These are phyloP conservation scores for Microbotryum intermedium DNA, from an alignment of 1,284 basidiomycete genomes.

Conservation along the genomic window DNA sequence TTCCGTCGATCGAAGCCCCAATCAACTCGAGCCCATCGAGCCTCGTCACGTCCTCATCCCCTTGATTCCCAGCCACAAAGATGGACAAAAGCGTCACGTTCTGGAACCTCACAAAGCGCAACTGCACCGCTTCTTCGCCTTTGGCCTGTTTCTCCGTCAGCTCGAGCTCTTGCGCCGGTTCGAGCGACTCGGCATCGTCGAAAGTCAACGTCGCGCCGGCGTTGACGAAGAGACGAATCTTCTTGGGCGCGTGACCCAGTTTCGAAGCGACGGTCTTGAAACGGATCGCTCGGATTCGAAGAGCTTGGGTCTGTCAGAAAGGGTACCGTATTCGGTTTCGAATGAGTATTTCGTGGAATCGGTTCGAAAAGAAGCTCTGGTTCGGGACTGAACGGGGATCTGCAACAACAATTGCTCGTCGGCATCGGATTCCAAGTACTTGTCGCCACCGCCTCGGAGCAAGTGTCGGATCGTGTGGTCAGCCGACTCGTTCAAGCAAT, in stretches of 20 bases:
- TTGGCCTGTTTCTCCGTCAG: conserved; percentile 28
- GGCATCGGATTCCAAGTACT: conserved; percentile 31
- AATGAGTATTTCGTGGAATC: too few species aligned
- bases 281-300: conserved; percentile 29
- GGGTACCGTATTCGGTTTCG: too few species aligned
- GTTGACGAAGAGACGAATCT: conserved; percentile 30
- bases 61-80: conserved; percentile 32
- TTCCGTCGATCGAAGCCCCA: conserved; percentile 25
- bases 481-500: conserved; percentile 31
- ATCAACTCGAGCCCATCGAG: conserved; percentile 31
- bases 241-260: conserved; percentile 26
- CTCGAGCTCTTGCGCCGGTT: conserved; percentile 29
- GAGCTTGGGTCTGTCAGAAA: conserved; percentile 12
- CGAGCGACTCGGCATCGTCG: conserved; percentile 26
- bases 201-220: conserved; percentile 22
- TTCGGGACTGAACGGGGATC: conserved; percentile 17
- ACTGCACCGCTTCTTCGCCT: conserved; percentile 27
- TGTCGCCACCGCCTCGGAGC: conserved; percentile 23
- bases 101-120: conserved; percentile 32
- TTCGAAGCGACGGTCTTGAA: conserved; percentile 22
- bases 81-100: conserved; percentile 17
- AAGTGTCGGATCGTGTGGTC: conserved; percentile 27
- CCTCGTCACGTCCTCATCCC: conserved; percentile 29
- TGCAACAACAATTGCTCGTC: conserved; percentile 33
- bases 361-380: neutral